Evolutionary conservation across 768 basidiomycete species (phyloP).

Genomic region (Pleurotus platypus): DNA sequence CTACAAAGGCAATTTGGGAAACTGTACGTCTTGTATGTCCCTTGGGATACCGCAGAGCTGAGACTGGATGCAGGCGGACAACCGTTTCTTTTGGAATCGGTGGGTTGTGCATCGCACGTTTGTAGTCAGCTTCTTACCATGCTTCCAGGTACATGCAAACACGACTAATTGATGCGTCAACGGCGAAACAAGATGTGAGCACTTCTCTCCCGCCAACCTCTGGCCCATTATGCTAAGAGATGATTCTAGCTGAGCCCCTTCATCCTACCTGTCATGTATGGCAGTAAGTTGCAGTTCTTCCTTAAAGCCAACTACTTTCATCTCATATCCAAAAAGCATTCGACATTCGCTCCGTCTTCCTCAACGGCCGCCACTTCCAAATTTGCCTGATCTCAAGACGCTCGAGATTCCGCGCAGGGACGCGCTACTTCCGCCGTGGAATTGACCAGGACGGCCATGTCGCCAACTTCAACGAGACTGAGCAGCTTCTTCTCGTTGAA

Average conservation of each 20-base stretch:
- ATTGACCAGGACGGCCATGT: conserved; percentile 87
- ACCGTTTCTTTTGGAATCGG: conserved; percentile 99
- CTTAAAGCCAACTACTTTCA: conserved; percentile 4
- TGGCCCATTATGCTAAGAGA: conserved; percentile 1
- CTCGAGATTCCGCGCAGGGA: conserved; percentile 91
- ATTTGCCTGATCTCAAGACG: conserved; percentile 90
- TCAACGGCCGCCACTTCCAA: conserved; percentile 77
- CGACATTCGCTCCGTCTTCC: conserved; percentile 69
- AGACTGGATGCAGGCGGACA: conserved; percentile 69
- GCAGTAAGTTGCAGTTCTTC: conserved; percentile 59
- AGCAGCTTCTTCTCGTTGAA: conserved; percentile 86
- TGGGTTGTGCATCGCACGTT: conserved; percentile 17
- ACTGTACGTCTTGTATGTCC: conserved; percentile 45
- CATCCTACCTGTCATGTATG: conserved; percentile 91
- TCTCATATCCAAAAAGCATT: conserved; percentile 54
- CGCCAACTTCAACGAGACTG: conserved; percentile 98
- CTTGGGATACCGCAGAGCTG: neutral
- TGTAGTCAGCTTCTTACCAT: conserved; percentile 16
- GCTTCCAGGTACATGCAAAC: conserved; percentile 40
- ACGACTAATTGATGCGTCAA: conserved; percentile 34
- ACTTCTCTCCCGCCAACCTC: too few relatives aligned
- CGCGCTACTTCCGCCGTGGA: conserved; percentile 94
- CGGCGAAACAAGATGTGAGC: conserved; percentile 62
- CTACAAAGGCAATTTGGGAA: conserved; percentile 68
- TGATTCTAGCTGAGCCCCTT: conserved; percentile 70